Conservation (phyloP, 2,329 filamentous ascomycete species). For the Apiospora sp. region DNA sequence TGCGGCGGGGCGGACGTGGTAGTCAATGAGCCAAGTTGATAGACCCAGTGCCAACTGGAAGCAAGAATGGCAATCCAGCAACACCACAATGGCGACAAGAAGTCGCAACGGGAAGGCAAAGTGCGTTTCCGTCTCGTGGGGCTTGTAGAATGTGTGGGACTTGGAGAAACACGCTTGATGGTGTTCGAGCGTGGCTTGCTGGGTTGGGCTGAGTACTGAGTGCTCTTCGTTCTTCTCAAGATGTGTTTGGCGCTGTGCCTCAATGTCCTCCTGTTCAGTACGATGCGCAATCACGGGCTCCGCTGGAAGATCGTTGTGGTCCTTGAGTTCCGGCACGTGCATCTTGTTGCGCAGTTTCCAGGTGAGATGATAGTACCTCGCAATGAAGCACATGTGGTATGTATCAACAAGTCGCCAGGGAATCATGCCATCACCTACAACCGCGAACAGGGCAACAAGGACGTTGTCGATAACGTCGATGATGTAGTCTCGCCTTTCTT, state of each 20-base stretch:
- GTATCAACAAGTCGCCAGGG: constrained; percentile 84
- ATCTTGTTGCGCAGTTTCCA: constrained; percentile 71
- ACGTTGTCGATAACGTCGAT: constrained; percentile 77
- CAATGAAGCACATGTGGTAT: constrained; percentile 87
- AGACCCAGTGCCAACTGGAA: constrained; percentile 83
- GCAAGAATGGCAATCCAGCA: constrained; percentile 81
- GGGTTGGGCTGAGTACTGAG: constrained; percentile 69
- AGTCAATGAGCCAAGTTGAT: constrained; percentile 81
- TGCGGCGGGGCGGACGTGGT: constrained; percentile 72
- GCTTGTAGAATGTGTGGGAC: constrained; percentile 89
- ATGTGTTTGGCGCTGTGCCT: constrained; percentile 48
- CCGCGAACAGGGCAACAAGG: constrained; percentile 73
- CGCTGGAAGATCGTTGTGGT: constrained; percentile 73
- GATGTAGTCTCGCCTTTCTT: constrained; percentile 72
- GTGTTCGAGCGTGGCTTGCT: constrained; percentile 75
- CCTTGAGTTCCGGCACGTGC: constrained; percentile 66
- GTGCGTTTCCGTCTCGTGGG: constrained; percentile 85
- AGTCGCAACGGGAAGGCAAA: constrained; percentile 78
- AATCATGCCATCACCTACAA: constrained; percentile 74
- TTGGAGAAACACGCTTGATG: constrained; percentile 83
- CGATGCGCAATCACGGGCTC: constrained; percentile 46
- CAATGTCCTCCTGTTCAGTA: constrained; percentile 54
- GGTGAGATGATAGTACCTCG: constrained; percentile 71
- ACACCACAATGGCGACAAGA: constrained; percentile 78
- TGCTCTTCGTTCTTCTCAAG: constrained; percentile 52